Conservation (phyloP, 2,329 filamentous ascomycete species). For the Verticillium isaacii region DNA sequence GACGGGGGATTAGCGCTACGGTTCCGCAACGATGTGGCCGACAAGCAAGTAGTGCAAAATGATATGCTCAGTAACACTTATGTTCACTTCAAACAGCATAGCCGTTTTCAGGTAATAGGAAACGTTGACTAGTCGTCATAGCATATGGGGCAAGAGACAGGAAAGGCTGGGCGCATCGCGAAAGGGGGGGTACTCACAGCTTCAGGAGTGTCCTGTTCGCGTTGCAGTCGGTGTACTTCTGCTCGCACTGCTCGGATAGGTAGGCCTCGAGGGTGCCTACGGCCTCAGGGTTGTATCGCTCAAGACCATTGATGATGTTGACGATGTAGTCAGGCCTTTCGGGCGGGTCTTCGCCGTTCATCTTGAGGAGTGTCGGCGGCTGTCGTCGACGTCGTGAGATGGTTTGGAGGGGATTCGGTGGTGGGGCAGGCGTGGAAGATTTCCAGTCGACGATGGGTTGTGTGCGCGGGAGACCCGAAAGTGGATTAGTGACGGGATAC, state of each 20-base stretch:
- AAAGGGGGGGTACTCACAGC: slow-evolving; percentile 63
- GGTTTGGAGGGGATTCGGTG: slow-evolving; percentile 29
- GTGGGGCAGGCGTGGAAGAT: slow-evolving; percentile 36
- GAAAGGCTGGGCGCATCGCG: background rate
- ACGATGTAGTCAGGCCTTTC: slow-evolving; percentile 91
- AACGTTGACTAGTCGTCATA: slow-evolving; percentile 88
- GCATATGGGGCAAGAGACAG: slow-evolving; percentile 1
- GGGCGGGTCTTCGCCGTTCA: slow-evolving; percentile 79
- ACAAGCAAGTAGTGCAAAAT: background rate
- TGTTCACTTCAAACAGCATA: slow-evolving; percentile 27
- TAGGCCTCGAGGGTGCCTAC: slow-evolving; percentile 92
- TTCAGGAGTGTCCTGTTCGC: slow-evolving; percentile 95
- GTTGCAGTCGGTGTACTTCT: slow-evolving; percentile 91
- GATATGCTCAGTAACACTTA: background rate
- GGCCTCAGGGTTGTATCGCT: slow-evolving; percentile 98
- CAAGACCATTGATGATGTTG: slow-evolving; percentile 90
- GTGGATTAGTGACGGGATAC: slow-evolving; percentile 23
- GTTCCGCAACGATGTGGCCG: background rate
- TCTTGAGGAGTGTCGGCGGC: slow-evolving; percentile 29
- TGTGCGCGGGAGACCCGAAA: slow-evolving; percentile 28
- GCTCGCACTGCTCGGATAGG: slow-evolving; percentile 89
- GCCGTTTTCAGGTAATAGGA: slow-evolving; percentile 91
- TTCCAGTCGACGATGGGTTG: slow-evolving; percentile 28
- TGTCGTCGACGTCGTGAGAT: slow-evolving; percentile 4
- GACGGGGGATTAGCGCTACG: background rate